Base-by-base conservation (phyloP, 176 grass and related monocot genomes). In the Chrysopogon serrulatus region DNA sequence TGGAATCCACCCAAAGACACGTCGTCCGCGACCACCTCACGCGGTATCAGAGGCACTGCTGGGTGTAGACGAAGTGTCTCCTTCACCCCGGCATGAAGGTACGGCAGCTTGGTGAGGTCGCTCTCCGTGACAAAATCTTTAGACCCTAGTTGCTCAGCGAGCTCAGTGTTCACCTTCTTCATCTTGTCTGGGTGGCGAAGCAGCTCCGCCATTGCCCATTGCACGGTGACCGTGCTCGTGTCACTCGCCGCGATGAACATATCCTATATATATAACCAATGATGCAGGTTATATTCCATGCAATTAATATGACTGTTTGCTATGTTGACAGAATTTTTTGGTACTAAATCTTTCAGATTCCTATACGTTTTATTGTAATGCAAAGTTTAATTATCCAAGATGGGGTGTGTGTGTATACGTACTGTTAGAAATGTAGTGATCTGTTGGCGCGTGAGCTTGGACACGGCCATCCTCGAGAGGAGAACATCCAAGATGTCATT, bases 221-320 rank as follows among this genome's bases (percentile, higher is more conserved):
- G 77, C 76, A 79, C 49, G 0, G 84, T 86, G 0, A 73, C 57
- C 13, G 84, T 71, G 76, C 67, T 86, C 1, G 84, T 86, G 66
- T 86, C 84, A 39, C 67, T 81, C 14, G 77, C 84, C 0, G 84
- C 84, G 0, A 80, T 79, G 32, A 86, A 86, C 76, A 86, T 78
- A 14, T 81, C 84, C 77, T 86, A 37, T 10, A 39, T 11, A 39
- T 32, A 6, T 26, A 23, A 9, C 41, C 17, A 0, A 59, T 15
- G 18, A 10, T 54, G 51, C 40, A 18, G n/a, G 6, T 56, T 33
- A 18, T 6, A 42, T 65, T 57, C 3, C 2, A 59, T 2, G 44
- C 33, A 27, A 36, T 0, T 48, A 18, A n/a, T n/a, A n/a, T n/a
- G n/a, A n/a, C n/a, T n/a, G n/a, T n/a, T n/a, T n/a, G n/a, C n/a